Conservation (phyloP, 345 rosid species). For the Noccaea bulbosa region DNA sequence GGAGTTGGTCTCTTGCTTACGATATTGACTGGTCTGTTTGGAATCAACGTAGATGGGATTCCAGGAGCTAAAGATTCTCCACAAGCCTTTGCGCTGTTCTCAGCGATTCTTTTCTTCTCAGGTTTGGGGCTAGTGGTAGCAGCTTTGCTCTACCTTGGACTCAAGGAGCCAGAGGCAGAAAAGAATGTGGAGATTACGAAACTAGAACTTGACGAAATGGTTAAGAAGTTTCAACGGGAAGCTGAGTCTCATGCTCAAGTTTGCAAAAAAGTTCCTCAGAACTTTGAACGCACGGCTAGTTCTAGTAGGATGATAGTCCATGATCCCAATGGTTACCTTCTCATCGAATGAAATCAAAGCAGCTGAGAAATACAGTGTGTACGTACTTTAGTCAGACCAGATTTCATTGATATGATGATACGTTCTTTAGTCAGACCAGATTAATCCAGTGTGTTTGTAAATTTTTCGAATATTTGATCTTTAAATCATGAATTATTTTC, state of each 20-base stretch:
- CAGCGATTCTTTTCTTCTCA: constrained; percentile 47
- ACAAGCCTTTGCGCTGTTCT: constrained; percentile 55
- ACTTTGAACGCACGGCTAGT: constrained; percentile 45
- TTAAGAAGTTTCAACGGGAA: constrained; percentile 59
- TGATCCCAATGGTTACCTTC: constrained; percentile 52
- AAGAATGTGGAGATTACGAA: constrained; percentile 54
- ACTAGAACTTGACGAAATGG: constrained; percentile 64
- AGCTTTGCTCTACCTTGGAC: constrained; percentile 60
- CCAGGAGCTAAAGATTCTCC: constrained; percentile 56
- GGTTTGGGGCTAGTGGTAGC: constrained; percentile 52
- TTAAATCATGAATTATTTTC: too few species aligned
- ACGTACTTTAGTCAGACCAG: too few species aligned
- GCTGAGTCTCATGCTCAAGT: constrained; percentile 71
- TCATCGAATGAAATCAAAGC: constrained; percentile 43
- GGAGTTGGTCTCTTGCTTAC: constrained; percentile 67
- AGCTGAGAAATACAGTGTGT: neutral
- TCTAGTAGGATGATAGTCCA: constrained; percentile 44
- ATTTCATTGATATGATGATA: too few species aligned
- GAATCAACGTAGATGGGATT: constrained; percentile 72
- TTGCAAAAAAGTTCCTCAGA: constrained; percentile 45
- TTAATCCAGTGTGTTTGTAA: too few species aligned
- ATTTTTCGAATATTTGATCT: too few species aligned
- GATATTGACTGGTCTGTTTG: constrained; percentile 63
- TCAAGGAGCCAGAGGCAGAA: constrained; percentile 55
- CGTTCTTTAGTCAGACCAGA: too few species aligned